Percentiles rank a stretch among this genome's conserved stretches.
Evolutionary conservation across 768 basidiomycete genomes (phyloP).

Genomic region (Kwoniella botswanensis): DNA sequence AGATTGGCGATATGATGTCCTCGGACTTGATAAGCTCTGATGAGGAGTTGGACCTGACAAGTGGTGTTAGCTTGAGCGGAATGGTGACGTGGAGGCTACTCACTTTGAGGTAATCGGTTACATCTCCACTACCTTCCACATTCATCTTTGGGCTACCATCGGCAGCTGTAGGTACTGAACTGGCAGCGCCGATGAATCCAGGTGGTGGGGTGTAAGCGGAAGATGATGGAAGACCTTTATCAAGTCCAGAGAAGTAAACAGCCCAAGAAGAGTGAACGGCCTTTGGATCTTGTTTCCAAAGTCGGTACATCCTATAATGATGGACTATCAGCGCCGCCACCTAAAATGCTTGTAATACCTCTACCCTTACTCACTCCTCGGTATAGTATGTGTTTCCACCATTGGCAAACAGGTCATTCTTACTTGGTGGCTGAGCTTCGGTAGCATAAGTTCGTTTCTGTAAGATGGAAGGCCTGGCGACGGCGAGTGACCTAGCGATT

Average conservation of each 20-base stretch:
- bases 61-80: not conserved
- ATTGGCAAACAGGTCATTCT: constrained; percentile 72
- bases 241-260: constrained; percentile 90
- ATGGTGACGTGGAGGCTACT: constrained; percentile 18
- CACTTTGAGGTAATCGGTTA: constrained; percentile 95
- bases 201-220: constrained; percentile 88
- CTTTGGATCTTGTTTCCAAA: constrained; percentile 75
- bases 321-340: not conserved
- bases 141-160: constrained; percentile 81
- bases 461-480: constrained; percentile 16
- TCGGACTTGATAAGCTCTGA: constrained; percentile 97
- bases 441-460: constrained; percentile 42
- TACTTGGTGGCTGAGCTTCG: constrained; percentile 51
- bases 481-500: constrained; percentile 1
- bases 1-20: constrained; percentile 95
- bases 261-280: constrained; percentile 95
- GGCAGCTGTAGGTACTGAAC: constrained; percentile 65
- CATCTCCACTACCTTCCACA: constrained; percentile 66
- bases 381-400: constrained; percentile 95
- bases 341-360: too few relatives aligned
- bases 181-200: constrained; percentile 62
- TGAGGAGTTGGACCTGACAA: constrained; percentile 88
- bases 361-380: constrained; percentile 64
- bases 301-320: constrained; percentile 74
- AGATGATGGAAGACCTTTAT: constrained; percentile 71